Percentiles rank a stretch among this genome's conserved stretches.
Evolutionary conservation across 2,329 filamentous ascomycete species (phyloP).

Genomic region (Ceratocystis eucalypticola): DNA sequence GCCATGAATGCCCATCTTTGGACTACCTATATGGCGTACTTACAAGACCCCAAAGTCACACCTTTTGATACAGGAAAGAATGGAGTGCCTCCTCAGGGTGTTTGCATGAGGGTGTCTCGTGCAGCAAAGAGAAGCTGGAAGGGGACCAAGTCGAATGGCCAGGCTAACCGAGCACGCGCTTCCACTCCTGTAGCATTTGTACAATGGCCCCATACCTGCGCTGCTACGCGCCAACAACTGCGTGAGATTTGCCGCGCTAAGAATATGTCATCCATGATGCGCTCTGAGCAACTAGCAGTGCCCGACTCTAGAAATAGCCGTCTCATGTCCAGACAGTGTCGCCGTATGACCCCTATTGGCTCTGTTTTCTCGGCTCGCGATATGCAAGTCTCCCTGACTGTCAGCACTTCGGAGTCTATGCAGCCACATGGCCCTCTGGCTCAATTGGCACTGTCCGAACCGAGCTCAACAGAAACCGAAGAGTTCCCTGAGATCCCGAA

Average conservation of each 20-base stretch:
- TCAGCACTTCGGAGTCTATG: constrained; percentile 53
- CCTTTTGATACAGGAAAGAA: constrained; percentile 51
- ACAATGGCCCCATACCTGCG: constrained; percentile 51
- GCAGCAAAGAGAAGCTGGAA: constrained; percentile 55
- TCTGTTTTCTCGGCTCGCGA: constrained; percentile 46
- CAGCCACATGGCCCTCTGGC: constrained; percentile 48
- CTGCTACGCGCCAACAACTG: constrained; percentile 48
- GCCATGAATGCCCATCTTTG: constrained; percentile 53
- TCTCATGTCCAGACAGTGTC: constrained; percentile 35
- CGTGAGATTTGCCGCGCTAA: constrained; percentile 48
- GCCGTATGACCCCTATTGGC: constrained; percentile 35
- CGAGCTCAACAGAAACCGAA: constrained; percentile 12
- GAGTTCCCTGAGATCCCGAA: constrained; percentile 6
- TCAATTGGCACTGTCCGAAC: constrained; percentile 38
- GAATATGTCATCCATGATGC: constrained; percentile 32
- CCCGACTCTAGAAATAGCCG: constrained; percentile 42
- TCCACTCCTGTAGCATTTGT: constrained; percentile 12
- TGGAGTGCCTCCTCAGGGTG: constrained; percentile 50
- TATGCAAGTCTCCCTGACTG: constrained; percentile 48
- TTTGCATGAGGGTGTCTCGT: constrained; percentile 51
- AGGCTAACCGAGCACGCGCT: background rate
- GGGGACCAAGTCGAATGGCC: constrained; percentile 34
- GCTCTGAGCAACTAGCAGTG: constrained; percentile 36
- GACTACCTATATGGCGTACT: constrained; percentile 50
- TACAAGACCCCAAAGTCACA: constrained; percentile 54